Base-by-base conservation (phyloP, 495 filamentous ascomycete genomes). In the Daldinia decipiens region DNA sequence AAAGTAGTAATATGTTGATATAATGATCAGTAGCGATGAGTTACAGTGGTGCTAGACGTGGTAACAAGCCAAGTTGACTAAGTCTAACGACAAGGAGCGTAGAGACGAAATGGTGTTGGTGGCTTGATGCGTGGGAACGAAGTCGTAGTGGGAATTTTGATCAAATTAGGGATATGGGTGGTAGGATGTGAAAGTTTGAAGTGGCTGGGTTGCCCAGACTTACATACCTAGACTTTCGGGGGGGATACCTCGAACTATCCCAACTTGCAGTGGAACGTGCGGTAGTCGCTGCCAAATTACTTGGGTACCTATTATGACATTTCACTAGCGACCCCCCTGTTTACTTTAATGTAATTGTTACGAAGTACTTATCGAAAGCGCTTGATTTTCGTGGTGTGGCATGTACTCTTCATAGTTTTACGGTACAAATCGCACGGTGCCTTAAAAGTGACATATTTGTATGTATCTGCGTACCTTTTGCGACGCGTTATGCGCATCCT, bases 251-350 rank as follows among this genome's bases (percentile, higher is more conserved):
- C 19, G 9, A 15, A 67, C 62, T 66, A 62, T 62, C 68, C 68
- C 53, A 67, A 71, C 43, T 62, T 17, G 24, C 32, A 36, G 32
- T 67, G 68, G 68, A 50, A 59, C 62, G 52, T 62, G 68, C 68
- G 32, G 50, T 9, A 7, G n/a, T 15, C 17, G 29, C 21, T 56
- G n/a, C 53, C 53, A 56, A 56, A 56, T 56, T 56, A 51, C 47
- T 27, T 51, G 12, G 12, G 21, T 53, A 53, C 50, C 21, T 53
- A 67, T 71, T 71, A 63, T 67, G 58, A 67, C 68, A 71, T 71
- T 67, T 63, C 21, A 58, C 36, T 47, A 21, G 26, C 1, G 4
- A 47, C 17, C 53, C 52, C 52, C 52, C 27, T 56, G 53, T 36
- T 56, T 21, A 38, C 15, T 4, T 36, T 53, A 43, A 43, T 54